Percentiles rank a stretch among this genome's conserved stretches.
These are phyloP conservation scores for Tetracladium marchalianum DNA, from an alignment of 495 filamentous ascomycete genomes.

Conservation along the genomic window DNA sequence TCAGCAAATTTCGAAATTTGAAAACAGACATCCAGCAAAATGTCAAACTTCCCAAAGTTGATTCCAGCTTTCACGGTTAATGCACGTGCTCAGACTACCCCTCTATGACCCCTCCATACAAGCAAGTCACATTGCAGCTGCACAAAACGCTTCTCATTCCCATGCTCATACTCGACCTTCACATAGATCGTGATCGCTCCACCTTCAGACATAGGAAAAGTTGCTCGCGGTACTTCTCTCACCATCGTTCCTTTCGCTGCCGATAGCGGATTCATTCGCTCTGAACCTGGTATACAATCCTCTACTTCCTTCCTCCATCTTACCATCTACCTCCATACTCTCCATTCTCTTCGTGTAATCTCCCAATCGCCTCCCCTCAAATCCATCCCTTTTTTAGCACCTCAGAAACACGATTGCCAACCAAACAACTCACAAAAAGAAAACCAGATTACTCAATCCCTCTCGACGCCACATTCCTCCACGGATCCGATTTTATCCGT, in stretches of 20 bases:
- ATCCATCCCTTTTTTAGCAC: too few species aligned
- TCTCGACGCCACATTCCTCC: constrained; percentile 38
- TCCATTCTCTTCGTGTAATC: neutral
- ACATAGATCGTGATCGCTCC: constrained; percentile 25
- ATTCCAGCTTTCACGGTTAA: constrained; percentile 33
- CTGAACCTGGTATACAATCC: constrained; percentile 12
- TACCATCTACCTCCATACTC: neutral
- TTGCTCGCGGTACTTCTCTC: constrained; percentile 18
- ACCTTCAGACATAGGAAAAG: constrained; percentile 18
- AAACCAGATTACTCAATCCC: constrained; percentile 20
- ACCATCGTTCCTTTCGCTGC: constrained; percentile 23
- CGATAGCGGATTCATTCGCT: constrained; percentile 19
- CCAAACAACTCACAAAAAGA: too few species aligned
- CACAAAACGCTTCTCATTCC: neutral
- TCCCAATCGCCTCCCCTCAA: too few species aligned
- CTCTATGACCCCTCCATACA: too few species aligned
- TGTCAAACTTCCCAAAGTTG: constrained; percentile 33
- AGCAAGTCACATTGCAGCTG: neutral
- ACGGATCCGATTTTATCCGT: constrained; percentile 45
- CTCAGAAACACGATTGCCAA: neutral
- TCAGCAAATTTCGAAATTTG: neutral
- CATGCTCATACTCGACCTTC: neutral
- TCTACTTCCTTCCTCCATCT: neutral
- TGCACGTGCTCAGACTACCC: constrained; percentile 16
- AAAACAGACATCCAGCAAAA: constrained; percentile 7